Base-by-base conservation (phyloP, 495 filamentous ascomycete genomes). In the Pyrenula massariospora region DNA sequence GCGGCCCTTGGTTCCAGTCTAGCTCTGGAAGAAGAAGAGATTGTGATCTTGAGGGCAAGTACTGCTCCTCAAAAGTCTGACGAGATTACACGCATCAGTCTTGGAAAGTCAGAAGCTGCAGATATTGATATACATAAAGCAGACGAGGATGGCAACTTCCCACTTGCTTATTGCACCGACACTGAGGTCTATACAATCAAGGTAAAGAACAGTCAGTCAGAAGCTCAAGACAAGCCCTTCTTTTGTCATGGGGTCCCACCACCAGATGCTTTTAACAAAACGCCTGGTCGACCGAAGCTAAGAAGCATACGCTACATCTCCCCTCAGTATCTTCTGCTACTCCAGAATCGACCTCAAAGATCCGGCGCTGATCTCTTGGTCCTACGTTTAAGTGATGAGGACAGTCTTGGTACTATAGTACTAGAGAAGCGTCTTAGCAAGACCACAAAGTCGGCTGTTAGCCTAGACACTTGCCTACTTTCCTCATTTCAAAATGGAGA, bases 151-250 rank as follows among this genome's bases (percentile, higher is more conserved):
- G 78, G 79, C 22, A 77, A 77, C 42, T 91, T 86, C 66, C 75
- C 83, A 25, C 72, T 90, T 53, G 85, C 84, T 2, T 96, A 93
- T 69, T 94, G 88, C 62, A 87, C 88, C 55, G 84, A 85, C 54
- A 73, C 84, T 63, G 83, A 93, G 57, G 77, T 98, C 47, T 87
- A 71, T 58, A 64, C 70, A 24, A 62, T 71, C 50, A 62, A 70
- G 23, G 31, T 15, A 42, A 5, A 42, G 15, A 42, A 42, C 31
- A 8, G 8, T 42, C 5, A 5, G 15, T 42, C 31, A 5, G 31
- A 15, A 15, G 31, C 31, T 15, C 31, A 42, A 15, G 15, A 5
- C 31, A 15, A 42, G 31, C 31, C 31, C 5, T 42, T 15, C 8
- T 15, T 42, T 42, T 5, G 5, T 42, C 31, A 42, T 15, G 15